Percentiles rank a stretch among this genome's conserved stretches.
These are phyloP conservation scores for Fusarium sp. DNA, from an alignment of 2,329 filamentous ascomycete genomes.

Conservation along the genomic window DNA sequence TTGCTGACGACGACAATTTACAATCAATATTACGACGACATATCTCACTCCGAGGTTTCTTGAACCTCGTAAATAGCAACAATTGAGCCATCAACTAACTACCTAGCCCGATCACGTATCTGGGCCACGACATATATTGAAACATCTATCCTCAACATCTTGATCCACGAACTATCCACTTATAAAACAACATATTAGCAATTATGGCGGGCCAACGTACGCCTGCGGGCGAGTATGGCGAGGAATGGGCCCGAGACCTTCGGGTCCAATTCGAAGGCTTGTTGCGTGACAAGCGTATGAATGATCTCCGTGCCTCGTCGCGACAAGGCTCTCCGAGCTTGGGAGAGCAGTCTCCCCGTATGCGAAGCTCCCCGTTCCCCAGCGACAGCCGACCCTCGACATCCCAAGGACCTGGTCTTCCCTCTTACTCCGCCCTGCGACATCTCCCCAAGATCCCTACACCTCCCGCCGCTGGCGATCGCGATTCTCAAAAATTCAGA, in stretches of 20 bases:
- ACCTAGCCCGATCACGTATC: constrained; percentile 6
- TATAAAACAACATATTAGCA: neutral
- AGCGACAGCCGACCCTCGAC: constrained; percentile 56
- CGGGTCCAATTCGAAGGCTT: constrained; percentile 86
- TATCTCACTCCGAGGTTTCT: constrained; percentile 13
- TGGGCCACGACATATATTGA: constrained; percentile 21
- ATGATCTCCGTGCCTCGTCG: constrained; percentile 66
- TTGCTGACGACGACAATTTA: constrained; percentile 40
- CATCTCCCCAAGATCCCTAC: constrained; percentile 70
- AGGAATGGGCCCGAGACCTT: constrained; percentile 80
- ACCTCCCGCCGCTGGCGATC: constrained; percentile 71
- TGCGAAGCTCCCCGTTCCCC: constrained; percentile 51
- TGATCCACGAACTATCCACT: neutral
- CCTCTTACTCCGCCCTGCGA: constrained; percentile 58
- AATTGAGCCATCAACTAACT: constrained; percentile 22
- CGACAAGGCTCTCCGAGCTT: constrained; percentile 68
- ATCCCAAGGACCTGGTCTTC: constrained; percentile 54
- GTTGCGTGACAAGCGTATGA: constrained; percentile 85
- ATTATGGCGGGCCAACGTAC: constrained; percentile 52
- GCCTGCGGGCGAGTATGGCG: constrained; percentile 62
- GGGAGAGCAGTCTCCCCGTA: constrained; percentile 59
- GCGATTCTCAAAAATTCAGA: constrained; percentile 75
- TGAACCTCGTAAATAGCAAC: constrained; percentile 29
- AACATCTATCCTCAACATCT: neutral
- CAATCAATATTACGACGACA: constrained; percentile 39